Conservation (phyloP, 768 basidiomycete species). For the Multifurca ochricompacta region DNA sequence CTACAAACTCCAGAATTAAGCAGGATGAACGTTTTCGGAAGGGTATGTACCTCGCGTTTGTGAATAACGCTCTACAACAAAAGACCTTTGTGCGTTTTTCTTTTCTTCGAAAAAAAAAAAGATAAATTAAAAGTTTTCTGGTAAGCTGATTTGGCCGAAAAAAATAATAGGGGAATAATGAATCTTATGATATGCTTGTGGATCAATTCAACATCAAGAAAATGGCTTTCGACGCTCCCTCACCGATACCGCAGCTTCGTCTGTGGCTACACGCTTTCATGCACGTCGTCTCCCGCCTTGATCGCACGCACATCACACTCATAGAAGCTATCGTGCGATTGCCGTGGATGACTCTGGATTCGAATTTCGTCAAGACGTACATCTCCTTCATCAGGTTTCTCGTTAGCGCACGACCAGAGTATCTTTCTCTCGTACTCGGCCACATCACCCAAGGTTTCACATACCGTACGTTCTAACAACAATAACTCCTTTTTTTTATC, state of each 20-base stretch:
- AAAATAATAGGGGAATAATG: slow-evolving; percentile 65
- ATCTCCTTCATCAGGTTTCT: slow-evolving; percentile 87
- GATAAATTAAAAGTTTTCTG: no score
- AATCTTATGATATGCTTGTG: slow-evolving; percentile 83
- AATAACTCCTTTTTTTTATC: background rate
- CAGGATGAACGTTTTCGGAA: slow-evolving; percentile 69
- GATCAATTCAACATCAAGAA: slow-evolving; percentile 67
- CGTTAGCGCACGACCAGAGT: slow-evolving; percentile 86
- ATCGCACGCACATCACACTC: slow-evolving; percentile 67
- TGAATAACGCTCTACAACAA: slow-evolving; percentile 72
- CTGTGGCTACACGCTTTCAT: slow-evolving; percentile 82
- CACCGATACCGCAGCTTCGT: slow-evolving; percentile 49
- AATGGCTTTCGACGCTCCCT: slow-evolving; percentile 27
- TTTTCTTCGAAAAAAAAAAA: no score
- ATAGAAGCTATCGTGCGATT: slow-evolving; percentile 81
- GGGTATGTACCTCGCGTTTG: slow-evolving; percentile 79
- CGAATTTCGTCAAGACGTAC: slow-evolving; percentile 78
- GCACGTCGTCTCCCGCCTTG: slow-evolving; percentile 87
- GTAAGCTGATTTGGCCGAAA: no score
- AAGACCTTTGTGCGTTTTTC: slow-evolving; percentile 63
- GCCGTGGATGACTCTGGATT: slow-evolving; percentile 92
- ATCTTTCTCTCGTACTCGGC: slow-evolving; percentile 73
- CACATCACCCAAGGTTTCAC: slow-evolving; percentile 83
- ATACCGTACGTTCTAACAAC: slow-evolving; percentile 56
- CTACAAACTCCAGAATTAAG: slow-evolving; percentile 71